Conservation (phyloP, 208 protist species). For the Wallacemonas sp. region DNA sequence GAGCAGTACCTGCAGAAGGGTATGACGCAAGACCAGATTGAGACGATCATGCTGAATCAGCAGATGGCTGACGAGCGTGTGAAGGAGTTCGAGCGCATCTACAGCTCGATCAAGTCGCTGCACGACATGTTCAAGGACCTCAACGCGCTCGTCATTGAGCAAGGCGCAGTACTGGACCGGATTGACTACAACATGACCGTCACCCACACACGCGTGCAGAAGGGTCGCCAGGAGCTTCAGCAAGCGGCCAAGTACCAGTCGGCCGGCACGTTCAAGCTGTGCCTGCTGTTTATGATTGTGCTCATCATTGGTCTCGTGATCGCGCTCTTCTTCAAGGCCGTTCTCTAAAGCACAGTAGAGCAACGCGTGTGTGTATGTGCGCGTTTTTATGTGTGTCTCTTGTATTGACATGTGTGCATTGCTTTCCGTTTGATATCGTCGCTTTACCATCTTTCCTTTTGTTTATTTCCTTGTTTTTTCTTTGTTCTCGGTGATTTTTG, state of each 20-base stretch:
- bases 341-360: slow-evolving; percentile 33
- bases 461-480: neutral
- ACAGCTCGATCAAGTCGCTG: slow-evolving; percentile 92
- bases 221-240: slow-evolving; percentile 78
- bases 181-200: slow-evolving; percentile 97
- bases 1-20: slow-evolving; percentile 91
- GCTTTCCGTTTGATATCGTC: neutral
- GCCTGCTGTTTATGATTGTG: slow-evolving; percentile 88
- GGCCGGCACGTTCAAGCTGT: slow-evolving; percentile 91
- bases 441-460: neutral
- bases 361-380: neutral
- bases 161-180: slow-evolving; percentile 94
- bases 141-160: slow-evolving; percentile 92
- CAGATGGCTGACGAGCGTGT: slow-evolving; percentile 91
- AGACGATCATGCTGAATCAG: slow-evolving; percentile 91
- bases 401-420: too few relatives aligned
- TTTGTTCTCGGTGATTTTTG: slow-evolving; percentile 2
- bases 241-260: slow-evolving; percentile 91
- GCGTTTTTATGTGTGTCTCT: too few relatives aligned
- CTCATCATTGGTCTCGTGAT: slow-evolving; percentile 88
- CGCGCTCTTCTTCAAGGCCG: slow-evolving; percentile 86
- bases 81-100: slow-evolving; percentile 93
- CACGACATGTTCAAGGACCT: slow-evolving; percentile 96
- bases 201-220: slow-evolving; percentile 83
- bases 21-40: slow-evolving; percentile 93